Evolutionary conservation across 2,329 filamentous ascomycete species (phyloP), one percentile per base, ranked within the genome.

Genomic region (Hypoxylon sp.): DNA sequence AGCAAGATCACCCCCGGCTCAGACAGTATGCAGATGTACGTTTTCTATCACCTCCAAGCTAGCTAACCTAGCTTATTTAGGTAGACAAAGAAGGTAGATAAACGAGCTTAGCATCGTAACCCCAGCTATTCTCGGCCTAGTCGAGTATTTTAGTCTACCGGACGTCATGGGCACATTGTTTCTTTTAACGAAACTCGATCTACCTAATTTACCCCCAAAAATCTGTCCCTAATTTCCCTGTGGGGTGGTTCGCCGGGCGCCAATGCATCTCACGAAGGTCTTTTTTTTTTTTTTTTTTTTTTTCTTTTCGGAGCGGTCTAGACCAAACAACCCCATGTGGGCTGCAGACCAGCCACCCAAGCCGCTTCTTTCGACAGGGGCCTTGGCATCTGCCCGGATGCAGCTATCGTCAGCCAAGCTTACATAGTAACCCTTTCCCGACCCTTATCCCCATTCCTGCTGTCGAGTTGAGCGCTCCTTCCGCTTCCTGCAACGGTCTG

Each of bases 331-430:
- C 30, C 20, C 43, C 56, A 54, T 53, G 58, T 59, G 57, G 57
- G 61, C 64, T 62, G 64, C 64, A 65, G 19, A 52, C n/a, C n/a
- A n/a, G n/a, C n/a, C n/a, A 56, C 28, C 54, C 43, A 49, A 56
- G 8, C 37, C 53, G 47, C 55, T 51, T 58, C 32, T 22, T 44
- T 37, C 39, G 28, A n/a, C 28, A 44, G 54, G 43, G 52, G 48
- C 13, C 47, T 59, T 59, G 57, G 54, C 58, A 47, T 10, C 37
- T 28, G 39, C 32, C 61, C 50, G 47, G 34, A 64, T 53, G 53
- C 54, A 64, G 54, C 51, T 26, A 64, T 67, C 61, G 60, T 67
- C 57, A 64, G 61, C 64, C 53, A 64, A 64, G 64, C 61, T 65
- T 56, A 28, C n/a, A n/a, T n/a, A n/a, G n/a, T n/a, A n/a, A n/a